phyloP scores from a whole-genome alignment of 768 basidiomycete species.

The Boletus tylopilopsis region DNA sequence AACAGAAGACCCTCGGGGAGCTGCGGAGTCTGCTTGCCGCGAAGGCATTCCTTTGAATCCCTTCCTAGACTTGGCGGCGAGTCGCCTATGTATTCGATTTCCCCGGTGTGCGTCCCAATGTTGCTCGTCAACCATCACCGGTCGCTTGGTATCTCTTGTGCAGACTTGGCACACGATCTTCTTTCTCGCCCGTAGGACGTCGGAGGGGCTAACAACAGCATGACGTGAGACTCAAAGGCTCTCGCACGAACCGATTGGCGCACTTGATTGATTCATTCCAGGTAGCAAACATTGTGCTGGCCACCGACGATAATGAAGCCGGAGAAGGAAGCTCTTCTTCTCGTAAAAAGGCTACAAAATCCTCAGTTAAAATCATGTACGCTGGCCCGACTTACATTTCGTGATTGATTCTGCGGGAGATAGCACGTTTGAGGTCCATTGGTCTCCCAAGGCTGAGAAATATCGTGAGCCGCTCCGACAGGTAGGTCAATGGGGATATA shows the following conservation, averaged over 20 bases:
- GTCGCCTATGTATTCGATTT: constrained; percentile 54
- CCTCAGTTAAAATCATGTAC: not conserved
- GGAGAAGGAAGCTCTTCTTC: constrained; percentile 52
- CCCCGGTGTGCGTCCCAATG: constrained; percentile 55
- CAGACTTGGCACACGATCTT: constrained; percentile 62
- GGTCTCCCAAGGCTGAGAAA: constrained; percentile 45
- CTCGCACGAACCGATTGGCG: constrained; percentile 12
- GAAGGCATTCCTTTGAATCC: not conserved
- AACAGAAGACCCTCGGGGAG: constrained; percentile 4
- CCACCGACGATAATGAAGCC: constrained; percentile 48
- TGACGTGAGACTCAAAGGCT: constrained; percentile 6
- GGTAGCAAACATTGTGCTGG: constrained; percentile 48
- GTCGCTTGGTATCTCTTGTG: constrained; percentile 51
- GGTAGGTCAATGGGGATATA: too few species aligned
- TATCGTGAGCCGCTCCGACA: not conserved
- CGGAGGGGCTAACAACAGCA: constrained; percentile 47
- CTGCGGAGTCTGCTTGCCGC: not conserved
- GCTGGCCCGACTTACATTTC: constrained; percentile 36
- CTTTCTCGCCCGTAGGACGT: constrained; percentile 50
- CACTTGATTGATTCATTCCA: constrained; percentile 46
- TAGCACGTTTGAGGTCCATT: constrained; percentile 57
- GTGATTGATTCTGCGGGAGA: constrained; percentile 47
- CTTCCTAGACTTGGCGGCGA: constrained; percentile 32
- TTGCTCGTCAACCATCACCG: constrained; percentile 58
- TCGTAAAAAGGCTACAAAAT: constrained; percentile 47